Conservation (phyloP, 2,329 filamentous ascomycete species). For the Diaporthe nobilis region DNA sequence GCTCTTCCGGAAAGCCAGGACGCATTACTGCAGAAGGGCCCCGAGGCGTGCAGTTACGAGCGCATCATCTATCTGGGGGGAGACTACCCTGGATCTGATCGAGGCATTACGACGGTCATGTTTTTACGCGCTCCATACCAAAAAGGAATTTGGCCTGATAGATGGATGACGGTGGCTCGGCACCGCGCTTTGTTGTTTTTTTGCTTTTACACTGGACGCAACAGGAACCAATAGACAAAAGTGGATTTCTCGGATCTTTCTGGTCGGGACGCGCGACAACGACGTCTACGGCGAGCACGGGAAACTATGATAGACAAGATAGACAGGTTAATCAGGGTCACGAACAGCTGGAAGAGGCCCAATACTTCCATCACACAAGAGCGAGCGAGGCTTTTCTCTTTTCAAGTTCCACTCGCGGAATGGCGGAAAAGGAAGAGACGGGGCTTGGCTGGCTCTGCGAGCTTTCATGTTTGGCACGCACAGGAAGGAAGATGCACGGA, state of each 20-base stretch:
- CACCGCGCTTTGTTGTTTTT: constrained; percentile 42
- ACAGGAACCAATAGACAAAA: constrained; percentile 72
- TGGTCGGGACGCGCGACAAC: constrained; percentile 53
- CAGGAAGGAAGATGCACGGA: constrained; percentile 41
- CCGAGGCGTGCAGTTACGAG: constrained; percentile 49
- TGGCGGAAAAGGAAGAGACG: constrained; percentile 39
- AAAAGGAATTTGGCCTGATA: constrained; percentile 55
- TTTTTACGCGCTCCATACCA: constrained; percentile 55
- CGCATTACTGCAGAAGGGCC: constrained; percentile 48
- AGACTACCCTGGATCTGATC: constrained; percentile 49
- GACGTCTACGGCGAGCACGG: constrained; percentile 43
- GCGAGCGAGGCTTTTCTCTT: constrained; percentile 42
- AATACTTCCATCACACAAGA: constrained; percentile 40
- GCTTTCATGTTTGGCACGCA: constrained; percentile 40
- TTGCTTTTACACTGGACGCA: constrained; percentile 46
- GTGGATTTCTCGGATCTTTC: constrained; percentile 74
- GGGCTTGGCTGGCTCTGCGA: constrained; percentile 39
- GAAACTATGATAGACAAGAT: constrained; percentile 44
- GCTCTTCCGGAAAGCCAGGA: constrained; percentile 48
- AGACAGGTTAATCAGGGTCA: constrained; percentile 43
- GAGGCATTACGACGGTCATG: constrained; percentile 56
- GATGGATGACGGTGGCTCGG: constrained; percentile 54
- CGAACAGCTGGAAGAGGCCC: constrained; percentile 41
- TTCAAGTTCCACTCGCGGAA: constrained; percentile 39
- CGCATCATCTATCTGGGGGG: constrained; percentile 48